Evolutionary conservation across 2,329 filamentous ascomycete genomes (phyloP).

Genomic region (Colletotrichum cuscutae): DNA sequence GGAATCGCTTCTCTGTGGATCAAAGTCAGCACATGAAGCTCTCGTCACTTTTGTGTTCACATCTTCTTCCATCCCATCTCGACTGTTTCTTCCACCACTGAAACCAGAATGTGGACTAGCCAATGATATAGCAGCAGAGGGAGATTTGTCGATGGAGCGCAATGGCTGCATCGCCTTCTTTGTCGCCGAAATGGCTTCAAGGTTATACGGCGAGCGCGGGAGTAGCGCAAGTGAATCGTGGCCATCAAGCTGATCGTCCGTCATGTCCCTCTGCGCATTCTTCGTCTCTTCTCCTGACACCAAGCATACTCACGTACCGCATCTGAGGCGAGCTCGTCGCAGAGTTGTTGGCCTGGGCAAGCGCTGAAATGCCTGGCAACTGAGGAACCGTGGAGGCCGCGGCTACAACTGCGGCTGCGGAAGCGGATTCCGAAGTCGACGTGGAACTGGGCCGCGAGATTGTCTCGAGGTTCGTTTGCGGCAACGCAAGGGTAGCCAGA

Average conservation of each 20-base stretch:
- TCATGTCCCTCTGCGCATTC: background rate
- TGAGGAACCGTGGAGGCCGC: conserved; percentile 52
- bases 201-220: background rate
- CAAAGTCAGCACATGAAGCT: conserved; percentile 21
- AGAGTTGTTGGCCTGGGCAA: conserved; percentile 54
- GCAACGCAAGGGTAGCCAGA: conserved; percentile 27
- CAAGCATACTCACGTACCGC: conserved; percentile 52
- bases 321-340: conserved; percentile 55
- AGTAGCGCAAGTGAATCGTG: background rate
- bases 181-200: background rate
- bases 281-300: background rate
- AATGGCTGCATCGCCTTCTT: background rate
- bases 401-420: conserved; percentile 47
- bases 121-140: background rate
- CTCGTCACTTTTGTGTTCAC: conserved; percentile 7
- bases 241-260: background rate
- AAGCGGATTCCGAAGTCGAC: conserved; percentile 46
- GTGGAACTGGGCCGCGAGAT: conserved; percentile 62
- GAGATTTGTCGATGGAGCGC: background rate
- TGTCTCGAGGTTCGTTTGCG: conserved; percentile 49
- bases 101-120: background rate
- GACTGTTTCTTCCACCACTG: background rate
- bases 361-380: conserved; percentile 56
- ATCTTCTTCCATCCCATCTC: background rate
- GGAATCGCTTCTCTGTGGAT: conserved; percentile 31